These are phyloP conservation scores for Fusarium torulosum DNA, from an alignment of 2,329 filamentous ascomycete species.

Conservation along the genomic window DNA sequence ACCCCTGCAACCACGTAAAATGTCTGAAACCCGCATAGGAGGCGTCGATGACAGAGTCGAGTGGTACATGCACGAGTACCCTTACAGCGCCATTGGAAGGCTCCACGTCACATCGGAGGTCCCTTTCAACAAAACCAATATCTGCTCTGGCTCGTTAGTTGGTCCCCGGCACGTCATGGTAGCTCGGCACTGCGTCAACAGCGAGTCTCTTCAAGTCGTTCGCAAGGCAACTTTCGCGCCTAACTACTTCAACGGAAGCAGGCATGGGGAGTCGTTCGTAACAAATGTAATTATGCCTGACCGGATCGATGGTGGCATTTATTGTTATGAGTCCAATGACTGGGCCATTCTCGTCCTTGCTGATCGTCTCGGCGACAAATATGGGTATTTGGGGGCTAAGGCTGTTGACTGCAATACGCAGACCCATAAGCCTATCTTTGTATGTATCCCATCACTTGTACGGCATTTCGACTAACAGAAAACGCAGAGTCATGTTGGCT, in stretches of 20 bases:
- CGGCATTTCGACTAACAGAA: accelerated
- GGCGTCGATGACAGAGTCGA: conserved; percentile 7
- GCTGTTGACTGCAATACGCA: not conserved
- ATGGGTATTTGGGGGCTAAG: conserved; percentile 16
- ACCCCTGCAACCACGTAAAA: not conserved
- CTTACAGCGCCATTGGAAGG: conserved; percentile 5
- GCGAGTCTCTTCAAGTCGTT: not conserved
- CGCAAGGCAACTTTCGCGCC: not conserved
- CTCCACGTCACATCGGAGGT: not conserved
- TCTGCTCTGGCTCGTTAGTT: conserved; percentile 21
- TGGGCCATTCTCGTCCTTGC: conserved; percentile 24
- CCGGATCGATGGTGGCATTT: not conserved
- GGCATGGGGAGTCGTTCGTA: not conserved
- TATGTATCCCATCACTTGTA: not conserved
- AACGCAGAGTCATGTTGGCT: conserved; percentile 13
- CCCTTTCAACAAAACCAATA: not conserved
- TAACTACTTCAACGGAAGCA: not conserved
- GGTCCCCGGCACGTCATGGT: conserved; percentile 22
- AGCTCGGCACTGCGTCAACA: conserved; percentile 18
- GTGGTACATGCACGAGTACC: conserved; percentile 9
- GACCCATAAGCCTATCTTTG: conserved; percentile 1
- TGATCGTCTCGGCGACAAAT: conserved; percentile 7
- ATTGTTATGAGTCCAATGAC: not conserved
- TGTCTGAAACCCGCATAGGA: no score
- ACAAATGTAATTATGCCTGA: not conserved